Percentiles rank a stretch among this genome's conserved stretches.
Conservation (phyloP, 768 basidiomycete species). For the Rhizopogon salebrosus region DNA sequence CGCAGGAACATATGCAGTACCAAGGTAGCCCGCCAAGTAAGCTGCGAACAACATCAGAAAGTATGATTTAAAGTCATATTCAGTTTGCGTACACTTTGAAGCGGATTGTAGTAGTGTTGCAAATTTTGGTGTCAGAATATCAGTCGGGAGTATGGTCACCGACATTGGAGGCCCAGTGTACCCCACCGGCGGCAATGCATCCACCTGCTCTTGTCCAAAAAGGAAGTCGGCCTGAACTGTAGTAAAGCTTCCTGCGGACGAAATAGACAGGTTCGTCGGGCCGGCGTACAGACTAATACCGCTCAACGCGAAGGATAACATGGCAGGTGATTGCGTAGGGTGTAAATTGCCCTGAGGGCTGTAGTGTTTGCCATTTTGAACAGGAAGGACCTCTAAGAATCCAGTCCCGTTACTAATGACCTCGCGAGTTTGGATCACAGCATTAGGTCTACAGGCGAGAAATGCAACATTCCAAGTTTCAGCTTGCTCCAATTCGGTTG, state of each 20-base stretch:
- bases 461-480: conserved; percentile 18
- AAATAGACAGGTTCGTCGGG: neutral
- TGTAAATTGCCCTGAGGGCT: conserved; percentile 19
- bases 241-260: neutral
- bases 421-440: conserved; percentile 22
- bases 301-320: conserved; percentile 18
- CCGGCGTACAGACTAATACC: conserved; percentile 6
- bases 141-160: conserved; percentile 9
- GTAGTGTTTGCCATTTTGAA: conserved; percentile 4
- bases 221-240: conserved; percentile 14
- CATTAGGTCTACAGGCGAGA: conserved; percentile 17
- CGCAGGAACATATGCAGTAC: conserved; percentile 25
- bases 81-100: conserved; percentile 11
- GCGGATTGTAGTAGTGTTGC: conserved; percentile 15
- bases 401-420: conserved; percentile 17
- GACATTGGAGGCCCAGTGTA: neutral
- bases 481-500: neutral
- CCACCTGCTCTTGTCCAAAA: conserved; percentile 15
- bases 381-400: conserved; percentile 14
- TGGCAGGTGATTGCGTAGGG: conserved; percentile 15
- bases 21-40: conserved; percentile 17
- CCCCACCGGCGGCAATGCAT: conserved; percentile 1
- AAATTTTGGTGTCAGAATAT: conserved; percentile 15
- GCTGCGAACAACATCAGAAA: conserved; percentile 6
- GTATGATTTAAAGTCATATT: neutral